Evolutionary conservation across 805 yeast genomes (phyloP).

Genomic region (Lipomyces mesembrius): DNA sequence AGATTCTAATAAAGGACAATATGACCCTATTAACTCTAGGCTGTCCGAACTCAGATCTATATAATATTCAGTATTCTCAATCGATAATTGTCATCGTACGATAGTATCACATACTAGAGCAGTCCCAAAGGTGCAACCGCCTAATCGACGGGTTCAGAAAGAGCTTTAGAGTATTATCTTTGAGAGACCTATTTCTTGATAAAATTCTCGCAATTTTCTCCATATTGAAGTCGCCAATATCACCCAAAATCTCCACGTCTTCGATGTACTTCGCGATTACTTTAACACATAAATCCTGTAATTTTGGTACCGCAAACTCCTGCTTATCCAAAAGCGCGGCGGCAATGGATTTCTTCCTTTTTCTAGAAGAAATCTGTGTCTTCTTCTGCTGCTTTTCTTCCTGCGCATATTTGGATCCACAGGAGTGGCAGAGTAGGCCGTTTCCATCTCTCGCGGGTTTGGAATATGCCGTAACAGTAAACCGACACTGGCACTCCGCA

Average conservation of each 20-base stretch:
- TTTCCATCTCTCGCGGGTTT: constrained; percentile 50
- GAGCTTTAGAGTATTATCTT: constrained; percentile 70
- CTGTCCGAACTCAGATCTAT: constrained; percentile 60
- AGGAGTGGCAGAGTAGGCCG: constrained; percentile 62
- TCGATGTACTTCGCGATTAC: constrained; percentile 68
- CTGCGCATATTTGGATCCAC: constrained; percentile 58
- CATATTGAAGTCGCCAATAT: constrained; percentile 75
- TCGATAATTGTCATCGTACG: neutral
- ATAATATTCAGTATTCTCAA: neutral
- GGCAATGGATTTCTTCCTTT: constrained; percentile 77
- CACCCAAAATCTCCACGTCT: constrained; percentile 83
- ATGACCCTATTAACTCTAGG: constrained; percentile 70
- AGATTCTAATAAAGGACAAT: constrained; percentile 70
- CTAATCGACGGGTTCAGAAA: constrained; percentile 67
- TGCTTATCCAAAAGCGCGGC: constrained; percentile 79
- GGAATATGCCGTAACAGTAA: constrained; percentile 70
- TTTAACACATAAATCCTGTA: constrained; percentile 82
- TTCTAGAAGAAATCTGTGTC: constrained; percentile 65
- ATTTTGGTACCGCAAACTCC: constrained; percentile 63
- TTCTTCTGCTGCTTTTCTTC: constrained; percentile 51
- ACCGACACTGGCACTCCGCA: constrained; percentile 62
- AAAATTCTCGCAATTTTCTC: constrained; percentile 74
- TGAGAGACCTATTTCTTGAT: constrained; percentile 79
- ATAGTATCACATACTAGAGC: constrained; percentile 58
- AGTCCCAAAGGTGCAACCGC: constrained; percentile 83